Evolutionary conservation across 2,329 filamentous ascomycete genomes (phyloP).

Genomic region (Pseudocercospora fuligena): DNA sequence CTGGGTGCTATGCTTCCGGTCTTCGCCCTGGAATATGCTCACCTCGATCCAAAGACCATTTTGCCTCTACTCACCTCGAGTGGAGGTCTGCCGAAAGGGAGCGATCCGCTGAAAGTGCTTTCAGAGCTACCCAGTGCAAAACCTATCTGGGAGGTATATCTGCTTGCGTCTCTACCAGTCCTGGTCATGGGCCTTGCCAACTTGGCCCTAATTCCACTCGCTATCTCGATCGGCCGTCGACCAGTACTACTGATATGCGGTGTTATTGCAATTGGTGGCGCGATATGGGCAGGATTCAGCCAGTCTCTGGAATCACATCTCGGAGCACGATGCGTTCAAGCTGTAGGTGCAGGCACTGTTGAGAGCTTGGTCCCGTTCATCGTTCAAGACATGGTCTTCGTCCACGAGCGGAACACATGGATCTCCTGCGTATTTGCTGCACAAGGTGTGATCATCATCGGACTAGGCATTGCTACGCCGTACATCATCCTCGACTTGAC

Average conservation of each 20-base stretch:
- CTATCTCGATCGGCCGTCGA: constrained; percentile 37
- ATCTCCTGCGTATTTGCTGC: constrained; percentile 37
- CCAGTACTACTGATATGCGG: constrained; percentile 35
- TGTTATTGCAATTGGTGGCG: constrained; percentile 35
- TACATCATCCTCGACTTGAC: constrained; percentile 37
- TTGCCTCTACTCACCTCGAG: constrained; percentile 9
- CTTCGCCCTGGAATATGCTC: constrained; percentile 38
- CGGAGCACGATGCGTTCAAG: constrained; percentile 37
- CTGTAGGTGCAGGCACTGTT: constrained; percentile 39
- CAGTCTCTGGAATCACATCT: constrained; percentile 34
- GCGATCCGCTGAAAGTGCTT: constrained; percentile 30
- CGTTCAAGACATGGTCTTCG: constrained; percentile 38
- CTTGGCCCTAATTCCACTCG: constrained; percentile 36
- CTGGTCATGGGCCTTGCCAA: constrained; percentile 39
- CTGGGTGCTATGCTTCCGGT: constrained; percentile 39
- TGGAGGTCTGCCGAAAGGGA: constrained; percentile 27
- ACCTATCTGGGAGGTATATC: constrained; percentile 38
- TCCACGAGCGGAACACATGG: constrained; percentile 39
- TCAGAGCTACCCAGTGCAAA: constrained; percentile 30
- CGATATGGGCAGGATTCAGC: constrained; percentile 38
- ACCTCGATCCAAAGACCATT: constrained; percentile 25
- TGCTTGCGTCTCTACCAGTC: constrained; percentile 38
- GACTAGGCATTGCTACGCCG: constrained; percentile 36
- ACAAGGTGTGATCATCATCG: constrained; percentile 39
- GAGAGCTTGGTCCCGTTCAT: constrained; percentile 41